Evolutionary conservation across 192 early-diverging fungal species (phyloP), one percentile per base, ranked within the genome.

Genomic region (Chytriomyces hyalinus): DNA sequence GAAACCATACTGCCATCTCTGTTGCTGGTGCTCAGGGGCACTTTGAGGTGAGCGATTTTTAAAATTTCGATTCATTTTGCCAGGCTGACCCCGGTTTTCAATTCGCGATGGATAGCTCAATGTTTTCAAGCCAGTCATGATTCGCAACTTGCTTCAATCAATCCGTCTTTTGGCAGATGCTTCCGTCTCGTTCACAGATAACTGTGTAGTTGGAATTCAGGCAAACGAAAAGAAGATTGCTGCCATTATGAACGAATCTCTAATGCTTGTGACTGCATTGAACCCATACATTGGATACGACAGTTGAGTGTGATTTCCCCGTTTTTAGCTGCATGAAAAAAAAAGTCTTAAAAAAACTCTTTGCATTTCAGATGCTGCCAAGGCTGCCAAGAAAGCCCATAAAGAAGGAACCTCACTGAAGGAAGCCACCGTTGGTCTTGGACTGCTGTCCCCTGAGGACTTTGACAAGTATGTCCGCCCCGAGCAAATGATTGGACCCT

Each of bases 101-200:
- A 2, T 4, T 57, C 20, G 13, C 5, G 1, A 57, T 57, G 1
- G 53, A 57, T 57, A 57, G 86, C 88, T 93, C 82, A 99, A 99
- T 81, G 98, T 99, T 53, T 99, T 97, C 91, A 99, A 99, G 89
- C 98, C 98, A 69, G 95, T 99, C 69, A 88, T 99, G 90, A 98
- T 99, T 84, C 93, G 94, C 86, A 99, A 98, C 84, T 89, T 98
- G 61, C 89, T 97, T 61, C 97, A 98, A 71, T 98, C 96, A 47
- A 89, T 96, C 67, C 92, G 94, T 66, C 87, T 99, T 66, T 75
- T 97, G 49, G 84, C 91, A 3, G 95, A 97, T 82, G 95, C 94
- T 49, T 87, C 90, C 78, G 78, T 79, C 28, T 98, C 96, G n/a
- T 98, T 99, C 91, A 95, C 92, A 60, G 89, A 93, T 67, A 95